Percentiles rank a stretch among this genome's conserved stretches.
Conservation (phyloP, 2,329 filamentous ascomycete species). For the Coniella lustricola region DNA sequence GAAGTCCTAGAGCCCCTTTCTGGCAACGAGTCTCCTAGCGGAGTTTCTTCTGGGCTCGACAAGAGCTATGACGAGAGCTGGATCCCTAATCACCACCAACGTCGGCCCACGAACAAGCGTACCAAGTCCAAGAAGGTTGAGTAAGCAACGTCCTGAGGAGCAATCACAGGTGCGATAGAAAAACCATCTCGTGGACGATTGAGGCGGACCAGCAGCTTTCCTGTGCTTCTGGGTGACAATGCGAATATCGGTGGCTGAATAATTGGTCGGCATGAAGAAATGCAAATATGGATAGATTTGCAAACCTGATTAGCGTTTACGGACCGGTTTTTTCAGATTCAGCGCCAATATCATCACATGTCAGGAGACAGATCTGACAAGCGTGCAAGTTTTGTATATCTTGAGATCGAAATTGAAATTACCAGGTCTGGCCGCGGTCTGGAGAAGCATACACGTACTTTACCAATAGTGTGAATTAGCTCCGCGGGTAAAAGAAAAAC, state of each 20-base stretch:
- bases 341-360: slow-evolving; percentile 2
- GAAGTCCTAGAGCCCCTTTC: slow-evolving; percentile 53
- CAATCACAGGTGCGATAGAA: neutral
- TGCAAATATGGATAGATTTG: neutral
- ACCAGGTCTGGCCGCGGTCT: neutral
- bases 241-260: neutral
- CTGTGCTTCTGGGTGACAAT: neutral
- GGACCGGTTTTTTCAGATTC: slow-evolving; percentile 3
- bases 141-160: slow-evolving; percentile 18
- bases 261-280: neutral
- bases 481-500: no score
- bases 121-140: slow-evolving; percentile 43
- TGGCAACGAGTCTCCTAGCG: slow-evolving; percentile 59
- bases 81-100: slow-evolving; percentile 83
- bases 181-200: neutral
- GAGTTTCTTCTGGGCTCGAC: slow-evolving; percentile 58
- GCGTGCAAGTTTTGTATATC: neutral
- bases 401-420: neutral
- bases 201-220: neutral
- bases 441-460: no score
- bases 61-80: slow-evolving; percentile 86
- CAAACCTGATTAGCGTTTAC: slow-evolving; percentile 3
- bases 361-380: neutral
- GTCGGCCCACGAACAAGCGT: slow-evolving; percentile 68
- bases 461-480: no score